phyloP scores from a whole-genome alignment of 768 basidiomycete genomes.

The Psilocybe sp. region DNA sequence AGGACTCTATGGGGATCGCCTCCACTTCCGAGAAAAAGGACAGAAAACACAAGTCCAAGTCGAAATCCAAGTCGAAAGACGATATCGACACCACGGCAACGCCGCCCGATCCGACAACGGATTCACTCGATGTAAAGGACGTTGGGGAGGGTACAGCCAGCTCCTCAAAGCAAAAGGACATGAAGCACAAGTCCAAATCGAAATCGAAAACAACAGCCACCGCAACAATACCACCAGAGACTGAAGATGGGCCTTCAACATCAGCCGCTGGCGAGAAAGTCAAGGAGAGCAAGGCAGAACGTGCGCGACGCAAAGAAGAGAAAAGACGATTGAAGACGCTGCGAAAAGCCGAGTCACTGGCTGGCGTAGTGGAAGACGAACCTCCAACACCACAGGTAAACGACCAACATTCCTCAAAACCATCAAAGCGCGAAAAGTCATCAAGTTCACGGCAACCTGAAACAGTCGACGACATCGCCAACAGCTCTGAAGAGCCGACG shows the following conservation, averaged over 20 bases:
- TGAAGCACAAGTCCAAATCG: too few species aligned
- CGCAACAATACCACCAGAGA: too few species aligned
- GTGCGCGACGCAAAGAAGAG: slow-evolving; percentile 13
- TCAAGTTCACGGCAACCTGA: too few species aligned
- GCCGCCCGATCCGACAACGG: too few species aligned
- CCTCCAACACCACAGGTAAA: not conserved
- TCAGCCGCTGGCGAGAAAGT: not conserved
- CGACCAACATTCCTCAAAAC: slow-evolving; percentile 1
- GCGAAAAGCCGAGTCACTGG: not conserved
- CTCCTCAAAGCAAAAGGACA: too few species aligned
- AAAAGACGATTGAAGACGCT: slow-evolving; percentile 3
- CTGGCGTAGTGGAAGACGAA: not conserved
- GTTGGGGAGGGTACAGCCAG: too few species aligned
- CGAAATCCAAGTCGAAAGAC: slow-evolving; percentile 1
- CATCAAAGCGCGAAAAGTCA: not conserved
- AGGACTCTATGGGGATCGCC: not conserved
- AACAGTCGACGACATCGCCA: too few species aligned
- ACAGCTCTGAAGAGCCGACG: not conserved
- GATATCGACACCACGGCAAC: not conserved
- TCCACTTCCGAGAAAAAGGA: slow-evolving; percentile 10
- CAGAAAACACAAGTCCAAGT: slow-evolving; percentile 8
- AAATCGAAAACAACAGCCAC: too few species aligned
- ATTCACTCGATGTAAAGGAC: too few species aligned
- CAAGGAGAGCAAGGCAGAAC: slow-evolving; percentile 11
- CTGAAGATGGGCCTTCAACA: too few species aligned